Evolutionary conservation across 768 basidiomycete genomes (phyloP), one percentile per base, ranked within the genome.

Genomic region (Phaeotremella skinneri): DNA sequence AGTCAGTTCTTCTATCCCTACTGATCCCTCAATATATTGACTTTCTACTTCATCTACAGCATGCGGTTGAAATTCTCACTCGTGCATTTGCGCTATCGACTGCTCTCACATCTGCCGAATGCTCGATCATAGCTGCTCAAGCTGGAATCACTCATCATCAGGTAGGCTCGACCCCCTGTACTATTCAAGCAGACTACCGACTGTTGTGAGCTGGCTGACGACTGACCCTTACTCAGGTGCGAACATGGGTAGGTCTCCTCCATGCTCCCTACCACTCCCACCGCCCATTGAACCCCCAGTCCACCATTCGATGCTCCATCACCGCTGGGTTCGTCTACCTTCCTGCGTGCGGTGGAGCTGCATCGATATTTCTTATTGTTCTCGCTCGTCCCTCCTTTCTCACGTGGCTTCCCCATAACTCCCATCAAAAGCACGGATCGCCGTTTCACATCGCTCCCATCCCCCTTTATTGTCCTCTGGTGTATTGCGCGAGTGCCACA

Each of bases 211-310:
- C 27, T 45, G 29, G 31, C 55, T 57, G 55, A 56, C 42, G 1
- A 45, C 14, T 23, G 20, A 4, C 13, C 17, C 2, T 21, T 21
- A 29, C 16, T 17, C 39, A 73, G 71, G 66, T 68, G 31, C 65
- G 71, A 14, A 69, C 68, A 49, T 73, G 71, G 71, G 71, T 73
- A 62, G 45, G 68, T 52, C 31, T 3, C 62, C 29, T 25, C 26
- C 49, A 13, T 45, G 7, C 32, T 48, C 34, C 4, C 50, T 30
- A 17, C 56, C 34, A 16, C 17, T 58, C 4, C 43, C 7, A 1
- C 53, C 26, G 11, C 21, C 45, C 25, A 9, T 2, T 27, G 54
- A 14, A 34, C 49, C 25, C 16, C 26, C 17, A 53, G 37, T 53
- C 52, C 57, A 29, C 29, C 52, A 31, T 29, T 32, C 25, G 11